phyloP scores from a whole-genome alignment of 2,329 filamentous ascomycete genomes.

The Graphiopsis chlorocephala region DNA sequence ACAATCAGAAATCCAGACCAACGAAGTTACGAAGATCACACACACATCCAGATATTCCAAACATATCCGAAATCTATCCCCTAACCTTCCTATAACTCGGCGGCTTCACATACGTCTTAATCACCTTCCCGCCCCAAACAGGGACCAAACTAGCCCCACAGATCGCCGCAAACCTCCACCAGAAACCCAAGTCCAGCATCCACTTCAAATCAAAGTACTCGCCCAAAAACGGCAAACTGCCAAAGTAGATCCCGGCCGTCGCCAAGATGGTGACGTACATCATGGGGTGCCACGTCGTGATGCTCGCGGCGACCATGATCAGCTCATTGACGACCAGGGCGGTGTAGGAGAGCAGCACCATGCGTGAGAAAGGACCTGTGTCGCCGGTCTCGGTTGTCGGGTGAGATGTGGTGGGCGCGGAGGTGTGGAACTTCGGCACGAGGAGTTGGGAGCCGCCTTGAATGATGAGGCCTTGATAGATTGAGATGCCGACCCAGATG shows the following conservation, averaged over 20 bases:
- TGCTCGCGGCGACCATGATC: conserved; percentile 93
- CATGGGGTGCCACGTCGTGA: conserved; percentile 93
- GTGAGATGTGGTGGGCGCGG: conserved; percentile 25
- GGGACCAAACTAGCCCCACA: conserved; percentile 77
- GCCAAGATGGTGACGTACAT: conserved; percentile 85
- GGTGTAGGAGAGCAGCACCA: conserved; percentile 90
- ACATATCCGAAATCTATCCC: conserved; percentile 20
- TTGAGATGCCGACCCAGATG: conserved; percentile 89
- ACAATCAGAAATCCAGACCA: neutral
- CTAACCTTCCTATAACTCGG: conserved; percentile 89
- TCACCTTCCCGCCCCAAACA: conserved; percentile 81
- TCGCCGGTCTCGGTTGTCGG: conserved; percentile 19
- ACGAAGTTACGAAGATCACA: neutral
- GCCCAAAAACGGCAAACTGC: conserved; percentile 79
- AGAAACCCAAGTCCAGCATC: conserved; percentile 74
- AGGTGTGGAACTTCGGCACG: conserved; percentile 63
- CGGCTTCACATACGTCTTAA: conserved; percentile 80
- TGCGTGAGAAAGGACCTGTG: conserved; percentile 44
- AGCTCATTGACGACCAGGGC: conserved; percentile 91
- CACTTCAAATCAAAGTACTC: conserved; percentile 86
- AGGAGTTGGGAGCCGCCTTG: conserved; percentile 91
- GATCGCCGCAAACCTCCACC: conserved; percentile 84
- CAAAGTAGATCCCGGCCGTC: conserved; percentile 77
- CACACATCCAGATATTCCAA: neutral
- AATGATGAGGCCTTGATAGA: conserved; percentile 94